Evolutionary conservation across 495 filamentous ascomycete species (phyloP).

Genomic region (Penicillium verhagenii): DNA sequence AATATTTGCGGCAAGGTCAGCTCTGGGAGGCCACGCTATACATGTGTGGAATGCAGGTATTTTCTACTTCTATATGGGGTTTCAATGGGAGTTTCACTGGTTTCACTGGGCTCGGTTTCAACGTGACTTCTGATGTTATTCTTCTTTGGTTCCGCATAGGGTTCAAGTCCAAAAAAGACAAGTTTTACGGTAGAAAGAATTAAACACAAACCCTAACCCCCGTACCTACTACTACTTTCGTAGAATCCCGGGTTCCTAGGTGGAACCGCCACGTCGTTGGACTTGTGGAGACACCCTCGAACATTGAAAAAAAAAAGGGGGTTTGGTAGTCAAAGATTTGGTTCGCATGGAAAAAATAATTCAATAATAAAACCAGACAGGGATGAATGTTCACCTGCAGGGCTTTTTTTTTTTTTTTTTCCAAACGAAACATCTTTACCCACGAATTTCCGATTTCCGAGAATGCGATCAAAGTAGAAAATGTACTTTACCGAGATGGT

Average conservation of each 20-base stretch:
- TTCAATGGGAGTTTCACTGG: neutral
- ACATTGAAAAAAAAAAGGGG: neutral
- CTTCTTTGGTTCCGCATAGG: neutral
- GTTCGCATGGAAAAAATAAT: neutral
- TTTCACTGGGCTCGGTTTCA: neutral
- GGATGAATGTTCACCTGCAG: neutral
- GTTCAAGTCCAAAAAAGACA: too few species aligned
- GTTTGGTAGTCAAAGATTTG: neutral
- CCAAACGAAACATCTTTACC: too few species aligned
- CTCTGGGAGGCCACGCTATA: neutral
- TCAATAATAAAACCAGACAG: neutral
- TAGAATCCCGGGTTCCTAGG: conserved; percentile 9
- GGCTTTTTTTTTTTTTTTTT: too few species aligned
- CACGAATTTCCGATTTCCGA: too few species aligned
- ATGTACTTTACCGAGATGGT: neutral
- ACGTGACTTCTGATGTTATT: neutral
- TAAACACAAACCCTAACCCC: conserved; percentile 7
- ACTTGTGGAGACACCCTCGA: conserved; percentile 15
- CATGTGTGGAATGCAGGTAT: neutral
- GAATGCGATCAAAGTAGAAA: neutral
- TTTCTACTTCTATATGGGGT: neutral
- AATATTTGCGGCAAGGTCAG: conserved; percentile 13
- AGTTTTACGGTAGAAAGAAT: too few species aligned
- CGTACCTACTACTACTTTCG: conserved; percentile 1
- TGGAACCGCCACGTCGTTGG: conserved; percentile 20